These are phyloP conservation scores for Saccharomycopsis sp. DNA, from an alignment of 805 yeast species.

Conservation along the genomic window DNA sequence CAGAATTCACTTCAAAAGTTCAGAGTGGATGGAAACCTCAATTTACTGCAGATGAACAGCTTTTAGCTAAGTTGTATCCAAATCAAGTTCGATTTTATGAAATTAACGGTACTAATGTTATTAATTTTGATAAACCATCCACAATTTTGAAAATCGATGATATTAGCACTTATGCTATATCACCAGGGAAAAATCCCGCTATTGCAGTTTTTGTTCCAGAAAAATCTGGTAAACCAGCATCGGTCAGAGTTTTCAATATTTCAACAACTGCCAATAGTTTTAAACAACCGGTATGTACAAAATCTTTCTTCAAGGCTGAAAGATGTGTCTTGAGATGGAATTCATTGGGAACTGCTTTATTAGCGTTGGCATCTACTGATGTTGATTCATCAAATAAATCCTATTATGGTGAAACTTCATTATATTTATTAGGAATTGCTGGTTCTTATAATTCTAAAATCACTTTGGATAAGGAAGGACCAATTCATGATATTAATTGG, in stretches of 20 bases:
- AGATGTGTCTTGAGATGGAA: conserved; percentile 92
- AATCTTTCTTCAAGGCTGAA: conserved; percentile 93
- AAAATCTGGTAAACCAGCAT: conserved; percentile 81
- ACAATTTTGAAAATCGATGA: conserved; percentile 50
- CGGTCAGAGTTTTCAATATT: conserved; percentile 73
- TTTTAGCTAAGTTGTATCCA: conserved; percentile 50
- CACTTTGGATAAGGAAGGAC: conserved; percentile 71
- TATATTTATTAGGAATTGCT: conserved; percentile 85
- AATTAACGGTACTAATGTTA: conserved; percentile 33
- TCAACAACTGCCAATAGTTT: conserved; percentile 50
- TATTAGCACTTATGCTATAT: conserved; percentile 55
- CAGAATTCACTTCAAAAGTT: conserved; percentile 66
- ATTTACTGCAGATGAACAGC: conserved; percentile 73
- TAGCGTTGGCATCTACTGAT: conserved; percentile 92
- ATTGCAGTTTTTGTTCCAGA: conserved; percentile 90
- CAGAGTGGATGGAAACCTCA: conserved; percentile 94
- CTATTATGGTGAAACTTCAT: conserved; percentile 93
- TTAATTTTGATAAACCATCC: conserved; percentile 45
- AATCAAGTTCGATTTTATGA: conserved; percentile 68
- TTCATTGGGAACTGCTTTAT: conserved; percentile 83
- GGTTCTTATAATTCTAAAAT: conserved; percentile 89
- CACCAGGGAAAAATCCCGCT: conserved; percentile 87
- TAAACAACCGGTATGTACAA: conserved; percentile 71
- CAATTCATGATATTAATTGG: conserved; percentile 97
- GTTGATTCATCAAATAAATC: conserved; percentile 91